Conservation (phyloP, 2,329 filamentous ascomycete genomes). For the Massarina eburnea region DNA sequence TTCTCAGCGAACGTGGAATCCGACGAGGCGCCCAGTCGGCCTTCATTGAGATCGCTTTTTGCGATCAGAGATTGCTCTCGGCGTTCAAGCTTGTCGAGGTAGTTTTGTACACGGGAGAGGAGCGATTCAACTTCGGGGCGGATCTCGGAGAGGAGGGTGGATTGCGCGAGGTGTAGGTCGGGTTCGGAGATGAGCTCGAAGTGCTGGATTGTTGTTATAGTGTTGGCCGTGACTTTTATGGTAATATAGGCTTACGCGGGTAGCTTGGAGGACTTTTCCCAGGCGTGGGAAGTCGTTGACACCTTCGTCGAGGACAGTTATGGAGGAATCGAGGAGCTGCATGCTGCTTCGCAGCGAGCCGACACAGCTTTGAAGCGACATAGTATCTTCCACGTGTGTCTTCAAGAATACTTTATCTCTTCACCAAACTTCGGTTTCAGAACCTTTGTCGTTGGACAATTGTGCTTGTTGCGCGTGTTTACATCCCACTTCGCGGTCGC, state of each 20-base stretch:
- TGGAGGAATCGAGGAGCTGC: conserved; percentile 63
- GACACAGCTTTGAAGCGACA: conserved; percentile 61
- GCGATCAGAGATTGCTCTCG: conserved; percentile 83
- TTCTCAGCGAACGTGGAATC: conserved; percentile 25
- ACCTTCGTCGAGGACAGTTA: conserved; percentile 62
- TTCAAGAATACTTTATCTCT: not conserved
- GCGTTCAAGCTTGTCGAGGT: conserved; percentile 79
- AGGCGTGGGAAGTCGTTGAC: conserved; percentile 66
- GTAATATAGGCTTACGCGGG: conserved; percentile 50
- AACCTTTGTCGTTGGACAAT: not conserved
- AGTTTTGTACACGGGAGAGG: conserved; percentile 77
- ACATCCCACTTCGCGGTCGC: not conserved
- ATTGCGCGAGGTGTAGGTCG: conserved; percentile 77
- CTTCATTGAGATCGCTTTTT: conserved; percentile 80
- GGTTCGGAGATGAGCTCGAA: conserved; percentile 90
- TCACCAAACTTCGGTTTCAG: not conserved
- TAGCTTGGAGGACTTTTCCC: conserved; percentile 64
- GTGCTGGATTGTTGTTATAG: conserved; percentile 67
- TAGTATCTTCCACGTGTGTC: conserved; percentile 26
- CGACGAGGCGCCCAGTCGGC: conserved; percentile 54
- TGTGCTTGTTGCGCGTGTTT: not conserved
- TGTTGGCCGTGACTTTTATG: not conserved
- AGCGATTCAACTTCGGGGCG: conserved; percentile 81
- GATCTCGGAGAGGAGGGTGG: conserved; percentile 83
- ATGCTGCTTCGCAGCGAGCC: conserved; percentile 62